Evolutionary conservation across 78 protist species (phyloP).

Genomic region (Cavenderia fasciculata): DNA sequence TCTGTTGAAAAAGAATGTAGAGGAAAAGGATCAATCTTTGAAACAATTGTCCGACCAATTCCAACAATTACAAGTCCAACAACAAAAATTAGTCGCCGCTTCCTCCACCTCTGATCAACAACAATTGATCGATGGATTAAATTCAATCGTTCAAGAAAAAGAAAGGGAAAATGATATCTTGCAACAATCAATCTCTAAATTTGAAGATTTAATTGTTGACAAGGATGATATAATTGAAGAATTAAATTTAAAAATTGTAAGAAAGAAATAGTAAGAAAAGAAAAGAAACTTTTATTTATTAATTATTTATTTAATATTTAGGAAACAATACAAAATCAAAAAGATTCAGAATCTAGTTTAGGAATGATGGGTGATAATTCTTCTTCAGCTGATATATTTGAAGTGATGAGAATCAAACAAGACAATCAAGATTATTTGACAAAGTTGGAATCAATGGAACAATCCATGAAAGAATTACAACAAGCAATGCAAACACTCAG

Average conservation of each 20-base stretch:
- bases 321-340: background rate
- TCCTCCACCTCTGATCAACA: background rate
- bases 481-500: conserved; percentile 5
- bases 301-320: too few species aligned
- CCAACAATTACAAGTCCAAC: background rate
- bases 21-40: background rate
- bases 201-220: conserved; percentile 36
- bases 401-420: conserved; percentile 44
- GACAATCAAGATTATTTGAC: conserved; percentile 1
- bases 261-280: too few species aligned
- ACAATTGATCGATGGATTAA: background rate
- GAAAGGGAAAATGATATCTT: background rate
- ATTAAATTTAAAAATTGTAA: conserved; percentile 1
- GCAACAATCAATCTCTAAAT: background rate
- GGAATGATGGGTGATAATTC: too few species aligned
- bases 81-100: background rate
- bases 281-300: background rate
- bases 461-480: background rate
- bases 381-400: conserved; percentile 42
- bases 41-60: background rate
- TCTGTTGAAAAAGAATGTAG: conserved; percentile 3
- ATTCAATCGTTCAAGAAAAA: background rate
- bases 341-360: background rate
- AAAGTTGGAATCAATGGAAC: background rate
- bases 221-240: conserved; percentile 49